Percentiles rank a stretch among this genome's conserved stretches.
Conservation (phyloP, 805 yeast genomes). For the Saturnispora ahearnii region DNA sequence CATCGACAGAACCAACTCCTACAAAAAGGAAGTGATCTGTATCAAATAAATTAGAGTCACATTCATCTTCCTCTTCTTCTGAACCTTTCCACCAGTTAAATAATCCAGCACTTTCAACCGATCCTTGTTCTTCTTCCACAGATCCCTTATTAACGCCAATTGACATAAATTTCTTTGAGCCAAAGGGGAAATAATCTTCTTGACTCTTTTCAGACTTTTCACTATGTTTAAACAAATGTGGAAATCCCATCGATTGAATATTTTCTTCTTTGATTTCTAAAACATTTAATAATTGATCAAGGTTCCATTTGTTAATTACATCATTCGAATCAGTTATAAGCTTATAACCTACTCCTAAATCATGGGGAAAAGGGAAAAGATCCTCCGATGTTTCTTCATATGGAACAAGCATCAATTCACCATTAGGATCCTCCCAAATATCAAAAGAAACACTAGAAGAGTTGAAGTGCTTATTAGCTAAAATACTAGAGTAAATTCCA, state of each 20-base stretch:
- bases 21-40: slow-evolving; percentile 23
- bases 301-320: background rate
- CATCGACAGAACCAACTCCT: slow-evolving; percentile 17
- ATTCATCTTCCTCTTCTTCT: slow-evolving; percentile 15
- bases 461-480: slow-evolving; percentile 14
- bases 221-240: slow-evolving; percentile 18
- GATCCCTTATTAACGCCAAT: slow-evolving; percentile 15
- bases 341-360: slow-evolving; percentile 12
- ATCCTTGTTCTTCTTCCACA: slow-evolving; percentile 3
- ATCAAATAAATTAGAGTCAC: slow-evolving; percentile 13
- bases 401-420: slow-evolving; percentile 21
- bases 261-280: slow-evolving; percentile 20
- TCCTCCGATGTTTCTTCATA: background rate
- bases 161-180: slow-evolving; percentile 20
- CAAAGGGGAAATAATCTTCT: slow-evolving; percentile 19
- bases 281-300: slow-evolving; percentile 5
- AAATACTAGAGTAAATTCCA: slow-evolving; percentile 16
- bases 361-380: background rate
- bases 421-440: slow-evolving; percentile 23
- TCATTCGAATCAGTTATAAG: slow-evolving; percentile 9
- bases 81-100: slow-evolving; percentile 8
- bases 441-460: slow-evolving; percentile 15
- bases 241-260: slow-evolving; percentile 23
- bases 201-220: slow-evolving; percentile 7
- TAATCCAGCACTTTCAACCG: slow-evolving; percentile 3